Evolutionary conservation across 257 asterid species (phyloP).

Genomic region (Solanum piurae): DNA sequence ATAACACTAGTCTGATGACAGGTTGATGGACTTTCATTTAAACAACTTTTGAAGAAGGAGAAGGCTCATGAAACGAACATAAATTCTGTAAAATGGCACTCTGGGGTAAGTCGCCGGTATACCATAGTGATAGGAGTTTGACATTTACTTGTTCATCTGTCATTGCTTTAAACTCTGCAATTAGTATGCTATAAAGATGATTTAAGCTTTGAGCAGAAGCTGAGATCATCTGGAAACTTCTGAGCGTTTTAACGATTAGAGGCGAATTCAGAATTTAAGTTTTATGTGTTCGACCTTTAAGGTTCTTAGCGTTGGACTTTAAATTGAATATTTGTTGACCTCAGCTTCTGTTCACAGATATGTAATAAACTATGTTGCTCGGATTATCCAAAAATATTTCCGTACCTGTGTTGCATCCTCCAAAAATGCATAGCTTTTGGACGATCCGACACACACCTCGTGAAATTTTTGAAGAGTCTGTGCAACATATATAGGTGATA

Average conservation of each 20-base stretch:
- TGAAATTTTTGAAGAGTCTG: neutral
- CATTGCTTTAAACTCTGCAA: neutral
- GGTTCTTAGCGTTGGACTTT: neutral
- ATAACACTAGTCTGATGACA: neutral
- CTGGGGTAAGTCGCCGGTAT: constrained; percentile 35
- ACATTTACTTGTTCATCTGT: neutral
- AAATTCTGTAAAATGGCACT: constrained; percentile 73
- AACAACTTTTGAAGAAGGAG: constrained; percentile 56
- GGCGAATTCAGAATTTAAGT: neutral
- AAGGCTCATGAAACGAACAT: constrained; percentile 90
- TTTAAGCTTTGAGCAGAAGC: neutral
- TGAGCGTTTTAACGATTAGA: neutral
- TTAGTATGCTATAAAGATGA: neutral
- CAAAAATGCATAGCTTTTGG: neutral
- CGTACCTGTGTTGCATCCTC: neutral
- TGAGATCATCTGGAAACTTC: neutral
- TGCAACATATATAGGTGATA: neutral
- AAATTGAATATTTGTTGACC: neutral
- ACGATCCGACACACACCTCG: neutral
- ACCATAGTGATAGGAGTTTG: neutral
- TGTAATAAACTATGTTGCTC: neutral
- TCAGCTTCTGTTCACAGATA: neutral
- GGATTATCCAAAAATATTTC: neutral
- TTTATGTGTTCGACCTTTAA: neutral
- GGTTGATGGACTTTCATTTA: constrained; percentile 50